phyloP scores from a whole-genome alignment of 2,329 filamentous ascomycete genomes.

The Colletotrichum sp. region DNA sequence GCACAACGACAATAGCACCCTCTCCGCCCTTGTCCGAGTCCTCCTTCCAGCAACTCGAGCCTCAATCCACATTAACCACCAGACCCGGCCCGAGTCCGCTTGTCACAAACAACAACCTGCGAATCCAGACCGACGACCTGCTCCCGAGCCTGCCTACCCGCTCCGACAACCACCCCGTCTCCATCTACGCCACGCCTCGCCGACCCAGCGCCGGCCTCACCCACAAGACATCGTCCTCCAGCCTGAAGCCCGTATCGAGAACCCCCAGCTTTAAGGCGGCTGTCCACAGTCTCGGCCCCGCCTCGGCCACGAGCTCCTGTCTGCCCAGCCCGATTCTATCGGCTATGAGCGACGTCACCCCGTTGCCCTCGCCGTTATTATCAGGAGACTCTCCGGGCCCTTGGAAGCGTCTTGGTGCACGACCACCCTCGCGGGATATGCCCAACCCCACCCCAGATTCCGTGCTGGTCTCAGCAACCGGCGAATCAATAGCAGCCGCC shows the following conservation, averaged over 20 bases:
- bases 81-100: conserved; percentile 11
- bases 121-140: conserved; percentile 41
- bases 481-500: conserved; percentile 57
- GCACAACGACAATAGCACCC: conserved; percentile 43
- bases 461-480: conserved; percentile 54
- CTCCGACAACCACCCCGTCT: conserved; percentile 34
- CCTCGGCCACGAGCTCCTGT: conserved; percentile 67
- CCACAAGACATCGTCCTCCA: conserved; percentile 47
- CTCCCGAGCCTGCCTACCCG: conserved; percentile 26
- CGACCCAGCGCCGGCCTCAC: conserved; percentile 30
- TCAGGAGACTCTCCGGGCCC: conserved; percentile 69
- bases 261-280: conserved; percentile 68
- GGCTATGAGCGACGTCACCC: conserved; percentile 80
- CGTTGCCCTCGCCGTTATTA: conserved; percentile 77
- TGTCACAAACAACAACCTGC: conserved; percentile 28
- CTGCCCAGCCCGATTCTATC: conserved; percentile 77
- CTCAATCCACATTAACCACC: not conserved
- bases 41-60: conserved; percentile 18
- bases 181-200: conserved; percentile 33
- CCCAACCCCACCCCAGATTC: conserved; percentile 45
- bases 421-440: conserved; percentile 53
- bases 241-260: conserved; percentile 57
- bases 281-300: conserved; percentile 51
- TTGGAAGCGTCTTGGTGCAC: conserved; percentile 61
- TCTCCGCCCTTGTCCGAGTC: conserved; percentile 34